phyloP scores from a whole-genome alignment of 371 early-diverging fungal genomes.

The Saksenaea oblongispora region DNA sequence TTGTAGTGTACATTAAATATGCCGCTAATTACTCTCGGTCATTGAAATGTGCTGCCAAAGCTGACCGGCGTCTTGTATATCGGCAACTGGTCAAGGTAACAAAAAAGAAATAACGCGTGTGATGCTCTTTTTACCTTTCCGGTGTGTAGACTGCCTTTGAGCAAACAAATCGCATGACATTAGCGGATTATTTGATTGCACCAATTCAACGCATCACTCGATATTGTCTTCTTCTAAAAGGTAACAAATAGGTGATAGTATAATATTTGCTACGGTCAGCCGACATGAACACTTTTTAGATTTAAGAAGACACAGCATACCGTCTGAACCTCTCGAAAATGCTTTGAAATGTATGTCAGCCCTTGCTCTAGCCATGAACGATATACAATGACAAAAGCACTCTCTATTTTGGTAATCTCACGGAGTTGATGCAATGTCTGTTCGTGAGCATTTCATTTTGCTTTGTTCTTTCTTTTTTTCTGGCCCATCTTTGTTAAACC shows the following conservation, averaged over 20 bases:
- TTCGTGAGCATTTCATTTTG: too few relatives aligned
- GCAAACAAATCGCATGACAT: constrained; percentile 35
- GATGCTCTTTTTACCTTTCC: constrained; percentile 10
- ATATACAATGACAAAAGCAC: background rate
- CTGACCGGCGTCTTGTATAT: constrained; percentile 24
- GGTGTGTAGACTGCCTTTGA: constrained; percentile 8
- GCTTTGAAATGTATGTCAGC: background rate
- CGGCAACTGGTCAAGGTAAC: constrained; percentile 27
- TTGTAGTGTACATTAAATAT: constrained; percentile 13
- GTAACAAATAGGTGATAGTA: constrained; percentile 8
- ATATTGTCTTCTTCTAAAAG: constrained; percentile 37
- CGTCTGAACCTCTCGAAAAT: background rate
- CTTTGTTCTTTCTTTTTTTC: too few relatives aligned
- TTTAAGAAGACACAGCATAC: background rate
- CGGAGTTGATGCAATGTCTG: background rate
- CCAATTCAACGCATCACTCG: constrained; percentile 50
- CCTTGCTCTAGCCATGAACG: background rate
- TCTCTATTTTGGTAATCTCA: background rate
- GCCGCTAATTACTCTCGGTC: constrained; percentile 14
- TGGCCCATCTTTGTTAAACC: too few relatives aligned
- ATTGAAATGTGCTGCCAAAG: constrained; percentile 14
- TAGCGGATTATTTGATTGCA: constrained; percentile 45
- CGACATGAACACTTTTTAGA: background rate
- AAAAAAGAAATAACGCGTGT: background rate
- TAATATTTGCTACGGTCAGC: background rate